phyloP scores from a whole-genome alignment of 345 rosid species.

The Ailanthus altissimus region DNA sequence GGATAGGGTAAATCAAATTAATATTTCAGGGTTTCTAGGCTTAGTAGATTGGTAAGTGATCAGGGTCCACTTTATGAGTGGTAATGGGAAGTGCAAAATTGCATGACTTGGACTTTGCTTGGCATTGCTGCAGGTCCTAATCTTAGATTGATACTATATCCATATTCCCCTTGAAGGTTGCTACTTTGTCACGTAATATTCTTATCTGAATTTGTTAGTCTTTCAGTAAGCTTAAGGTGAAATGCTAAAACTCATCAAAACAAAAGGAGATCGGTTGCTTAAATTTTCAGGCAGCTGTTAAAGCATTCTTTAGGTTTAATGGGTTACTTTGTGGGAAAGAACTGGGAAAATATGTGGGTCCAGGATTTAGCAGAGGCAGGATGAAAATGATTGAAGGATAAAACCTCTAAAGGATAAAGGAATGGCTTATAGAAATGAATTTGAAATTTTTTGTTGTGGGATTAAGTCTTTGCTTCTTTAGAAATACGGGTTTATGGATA shows the following conservation, averaged over 20 bases:
- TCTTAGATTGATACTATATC: no score
- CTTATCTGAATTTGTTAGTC: background rate
- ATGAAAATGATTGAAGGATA: background rate
- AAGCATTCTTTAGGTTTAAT: background rate
- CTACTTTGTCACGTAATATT: background rate
- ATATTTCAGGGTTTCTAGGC: background rate
- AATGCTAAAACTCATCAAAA: background rate
- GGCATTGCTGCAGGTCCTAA: background rate
- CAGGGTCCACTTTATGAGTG: background rate
- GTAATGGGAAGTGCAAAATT: background rate
- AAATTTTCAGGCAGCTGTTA: background rate
- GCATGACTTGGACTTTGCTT: background rate
- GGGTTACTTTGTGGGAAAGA: background rate
- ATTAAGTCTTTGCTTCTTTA: background rate
- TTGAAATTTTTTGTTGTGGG: background rate
- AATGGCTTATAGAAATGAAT: background rate
- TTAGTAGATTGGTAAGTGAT: background rate
- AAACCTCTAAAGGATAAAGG: background rate
- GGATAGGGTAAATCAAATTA: background rate
- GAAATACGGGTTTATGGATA: background rate
- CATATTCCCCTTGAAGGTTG: background rate
- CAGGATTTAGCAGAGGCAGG: background rate
- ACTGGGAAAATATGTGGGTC: background rate
- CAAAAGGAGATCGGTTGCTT: background rate
- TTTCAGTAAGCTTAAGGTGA: background rate